Conservation (phyloP, 1,284 basidiomycete genomes). For the Psilocybe mexicana region DNA sequence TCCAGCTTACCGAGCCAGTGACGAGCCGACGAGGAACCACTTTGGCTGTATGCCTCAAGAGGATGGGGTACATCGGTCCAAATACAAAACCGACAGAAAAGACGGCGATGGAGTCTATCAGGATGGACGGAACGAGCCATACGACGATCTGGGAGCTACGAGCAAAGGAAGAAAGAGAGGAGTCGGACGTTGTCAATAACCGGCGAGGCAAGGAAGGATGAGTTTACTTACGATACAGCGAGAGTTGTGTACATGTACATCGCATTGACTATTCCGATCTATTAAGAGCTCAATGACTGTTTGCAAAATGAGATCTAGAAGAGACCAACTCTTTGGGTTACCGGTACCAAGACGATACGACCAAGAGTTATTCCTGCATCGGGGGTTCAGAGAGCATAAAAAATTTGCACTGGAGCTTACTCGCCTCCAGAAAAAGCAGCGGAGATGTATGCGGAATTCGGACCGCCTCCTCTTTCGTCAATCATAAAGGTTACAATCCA, state of each 20-base stretch:
- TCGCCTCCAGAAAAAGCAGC: slow-evolving; percentile 52
- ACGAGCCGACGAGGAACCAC: slow-evolving; percentile 62
- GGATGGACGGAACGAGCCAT: slow-evolving; percentile 61
- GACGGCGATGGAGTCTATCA: slow-evolving; percentile 59
- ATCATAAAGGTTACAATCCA: slow-evolving; percentile 65
- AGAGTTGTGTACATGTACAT: slow-evolving; percentile 54
- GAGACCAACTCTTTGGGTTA: slow-evolving; percentile 37
- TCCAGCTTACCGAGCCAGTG: slow-evolving; percentile 64
- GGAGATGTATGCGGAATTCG: slow-evolving; percentile 49
- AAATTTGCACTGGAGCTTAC: neutral
- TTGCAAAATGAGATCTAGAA: neutral
- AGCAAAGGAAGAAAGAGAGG: neutral
- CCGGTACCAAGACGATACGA: slow-evolving; percentile 52
- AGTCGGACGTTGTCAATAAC: neutral
- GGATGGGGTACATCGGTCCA: slow-evolving; percentile 66
- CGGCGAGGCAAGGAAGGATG: neutral
- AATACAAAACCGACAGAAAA: slow-evolving; percentile 54
- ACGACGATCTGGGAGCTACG: slow-evolving; percentile 58
- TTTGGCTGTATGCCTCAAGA: slow-evolving; percentile 54
- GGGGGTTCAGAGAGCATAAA: slow-evolving; percentile 31
- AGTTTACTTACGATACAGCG: slow-evolving; percentile 46
- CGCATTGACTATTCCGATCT: slow-evolving; percentile 56
- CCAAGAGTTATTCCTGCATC: slow-evolving; percentile 46
- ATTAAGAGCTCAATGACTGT: neutral
- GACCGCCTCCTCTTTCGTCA: slow-evolving; percentile 43